Percentiles rank a stretch among this genome's conserved stretches.
These are phyloP conservation scores for Penicillium turbatum DNA, from an alignment of 495 filamentous ascomycete genomes.

Conservation along the genomic window DNA sequence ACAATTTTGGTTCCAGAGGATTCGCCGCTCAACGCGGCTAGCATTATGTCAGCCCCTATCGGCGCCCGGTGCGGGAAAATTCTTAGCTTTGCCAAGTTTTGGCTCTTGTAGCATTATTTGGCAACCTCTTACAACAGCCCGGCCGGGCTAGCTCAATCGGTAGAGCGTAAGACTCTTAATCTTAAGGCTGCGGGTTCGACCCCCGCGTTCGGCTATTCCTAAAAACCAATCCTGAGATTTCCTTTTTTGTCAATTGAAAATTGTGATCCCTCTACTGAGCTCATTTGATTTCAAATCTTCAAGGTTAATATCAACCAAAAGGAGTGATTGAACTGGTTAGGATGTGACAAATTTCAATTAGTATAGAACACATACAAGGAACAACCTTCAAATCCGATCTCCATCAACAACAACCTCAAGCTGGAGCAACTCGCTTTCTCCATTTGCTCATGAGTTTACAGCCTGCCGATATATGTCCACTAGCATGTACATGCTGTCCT, in stretches of 20 bases:
- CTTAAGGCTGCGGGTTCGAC: conserved; percentile 57
- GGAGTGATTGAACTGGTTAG: too few relatives aligned
- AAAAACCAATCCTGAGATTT: conserved; percentile 8
- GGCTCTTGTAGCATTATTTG: neutral
- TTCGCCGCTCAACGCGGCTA: conserved; percentile 33
- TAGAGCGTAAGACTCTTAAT: conserved; percentile 61
- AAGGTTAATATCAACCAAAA: too few relatives aligned
- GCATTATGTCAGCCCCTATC: conserved; percentile 1
- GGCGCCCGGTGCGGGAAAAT: too few relatives aligned
- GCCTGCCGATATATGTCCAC: neutral
- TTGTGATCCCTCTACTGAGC: too few relatives aligned
- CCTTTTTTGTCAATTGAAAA: conserved; percentile 12
- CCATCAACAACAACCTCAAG: neutral
- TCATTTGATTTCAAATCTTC: neutral
- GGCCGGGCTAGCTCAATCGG: conserved; percentile 55
- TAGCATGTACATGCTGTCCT: neutral
- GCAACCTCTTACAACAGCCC: conserved; percentile 1
- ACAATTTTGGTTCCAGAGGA: conserved; percentile 32
- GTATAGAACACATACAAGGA: too few relatives aligned
- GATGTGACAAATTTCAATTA: too few relatives aligned
- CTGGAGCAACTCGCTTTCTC: neutral
- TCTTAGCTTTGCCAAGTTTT: neutral
- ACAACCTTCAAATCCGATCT: neutral
- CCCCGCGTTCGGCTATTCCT: conserved; percentile 52
- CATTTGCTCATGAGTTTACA: neutral